These are phyloP conservation scores for Jamesozyma spencerorum DNA, from an alignment of 805 yeast genomes.

Conservation along the genomic window DNA sequence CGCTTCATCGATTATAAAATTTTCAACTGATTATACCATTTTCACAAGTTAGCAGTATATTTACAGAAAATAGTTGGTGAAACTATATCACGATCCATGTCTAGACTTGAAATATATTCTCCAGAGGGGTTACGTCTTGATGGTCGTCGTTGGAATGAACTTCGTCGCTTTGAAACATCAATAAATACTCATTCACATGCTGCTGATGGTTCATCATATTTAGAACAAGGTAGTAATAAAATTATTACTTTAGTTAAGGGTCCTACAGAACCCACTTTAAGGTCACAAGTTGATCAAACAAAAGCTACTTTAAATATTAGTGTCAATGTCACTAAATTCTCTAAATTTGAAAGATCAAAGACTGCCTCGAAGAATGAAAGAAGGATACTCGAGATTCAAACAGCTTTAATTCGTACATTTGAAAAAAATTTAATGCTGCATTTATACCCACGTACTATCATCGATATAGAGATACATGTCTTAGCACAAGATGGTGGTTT, in stretches of 20 bases:
- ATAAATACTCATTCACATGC: slow-evolving; percentile 82
- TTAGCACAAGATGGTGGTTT: slow-evolving; percentile 87
- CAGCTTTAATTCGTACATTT: slow-evolving; percentile 60
- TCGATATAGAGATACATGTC: slow-evolving; percentile 67
- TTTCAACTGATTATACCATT: too few relatives aligned
- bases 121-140: slow-evolving; percentile 92
- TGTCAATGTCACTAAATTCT: slow-evolving; percentile 70
- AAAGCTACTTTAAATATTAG: slow-evolving; percentile 54
- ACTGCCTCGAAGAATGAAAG: slow-evolving; percentile 54
- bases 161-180: slow-evolving; percentile 69
- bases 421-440: slow-evolving; percentile 64
- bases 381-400: slow-evolving; percentile 56
- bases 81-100: slow-evolving; percentile 32
- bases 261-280: slow-evolving; percentile 70
- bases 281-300: slow-evolving; percentile 42
- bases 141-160: slow-evolving; percentile 92
- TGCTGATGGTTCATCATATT: slow-evolving; percentile 85
- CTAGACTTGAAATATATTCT: slow-evolving; percentile 74
- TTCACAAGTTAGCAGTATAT: too few relatives aligned
- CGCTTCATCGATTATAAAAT: not conserved
- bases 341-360: slow-evolving; percentile 66
- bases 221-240: slow-evolving; percentile 88
- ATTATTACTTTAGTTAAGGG: slow-evolving; percentile 80
- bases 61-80: too few relatives aligned
- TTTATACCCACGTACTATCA: slow-evolving; percentile 73